phyloP scores from a whole-genome alignment of 2,329 filamentous ascomycete species.

The Clarireedia hainanense region DNA sequence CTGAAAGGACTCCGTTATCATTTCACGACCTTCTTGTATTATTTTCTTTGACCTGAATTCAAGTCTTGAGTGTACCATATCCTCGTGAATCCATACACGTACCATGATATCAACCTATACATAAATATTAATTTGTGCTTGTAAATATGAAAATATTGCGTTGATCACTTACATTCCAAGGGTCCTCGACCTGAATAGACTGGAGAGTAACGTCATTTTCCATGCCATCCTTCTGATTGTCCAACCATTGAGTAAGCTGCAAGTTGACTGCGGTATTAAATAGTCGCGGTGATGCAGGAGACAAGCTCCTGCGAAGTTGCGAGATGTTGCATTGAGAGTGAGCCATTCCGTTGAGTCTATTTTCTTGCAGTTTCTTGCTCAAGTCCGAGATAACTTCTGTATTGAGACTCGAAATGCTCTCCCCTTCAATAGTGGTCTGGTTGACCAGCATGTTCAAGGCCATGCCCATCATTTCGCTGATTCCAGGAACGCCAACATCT shows the following conservation, averaged over 20 bases:
- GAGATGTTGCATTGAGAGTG: neutral
- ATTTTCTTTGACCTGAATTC: neutral
- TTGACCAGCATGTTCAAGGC: constrained; percentile 10
- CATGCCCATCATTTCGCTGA: constrained; percentile 7
- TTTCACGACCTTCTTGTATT: neutral
- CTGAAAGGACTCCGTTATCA: neutral
- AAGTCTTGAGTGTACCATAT: neutral
- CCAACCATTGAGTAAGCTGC: neutral
- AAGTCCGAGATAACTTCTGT: neutral
- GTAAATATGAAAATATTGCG: neutral
- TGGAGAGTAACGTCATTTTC: neutral
- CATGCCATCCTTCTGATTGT: neutral
- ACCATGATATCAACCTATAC: neutral
- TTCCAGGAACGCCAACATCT: constrained; percentile 7
- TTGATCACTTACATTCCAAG: neutral
- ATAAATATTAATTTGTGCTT: neutral
- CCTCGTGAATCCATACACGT: neutral
- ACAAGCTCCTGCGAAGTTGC: neutral
- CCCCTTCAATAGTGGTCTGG: neutral
- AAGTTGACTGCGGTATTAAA: neutral
- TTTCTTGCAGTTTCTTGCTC: neutral
- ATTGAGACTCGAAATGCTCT: neutral
- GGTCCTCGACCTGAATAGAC: neutral
- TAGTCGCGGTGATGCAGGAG: neutral
- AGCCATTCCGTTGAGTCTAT: neutral